A percentile compares a stretch with the other conserved stretches of the same genome.
These are phyloP conservation scores for Penicillium verhagenii DNA, from an alignment of 495 filamentous ascomycete species.

Conservation along the genomic window DNA sequence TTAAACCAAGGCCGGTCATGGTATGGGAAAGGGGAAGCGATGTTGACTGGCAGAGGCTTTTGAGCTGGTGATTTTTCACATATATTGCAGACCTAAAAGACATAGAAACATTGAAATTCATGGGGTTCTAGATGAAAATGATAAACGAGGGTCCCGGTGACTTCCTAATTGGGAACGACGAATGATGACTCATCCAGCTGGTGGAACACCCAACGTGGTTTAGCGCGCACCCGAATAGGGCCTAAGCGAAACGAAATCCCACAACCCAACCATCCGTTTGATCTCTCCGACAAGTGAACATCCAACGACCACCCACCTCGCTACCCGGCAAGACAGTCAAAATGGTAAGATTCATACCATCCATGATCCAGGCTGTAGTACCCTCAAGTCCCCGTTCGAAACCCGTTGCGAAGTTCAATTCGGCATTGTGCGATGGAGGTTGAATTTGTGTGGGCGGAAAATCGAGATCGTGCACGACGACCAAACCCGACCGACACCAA, in stretches of 20 bases:
- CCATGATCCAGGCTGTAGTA: slow-evolving; percentile 20
- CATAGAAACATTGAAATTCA: not conserved
- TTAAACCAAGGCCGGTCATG: slow-evolving; percentile 68
- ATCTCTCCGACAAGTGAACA: slow-evolving; percentile 49
- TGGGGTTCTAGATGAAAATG: not conserved
- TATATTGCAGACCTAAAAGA: not conserved
- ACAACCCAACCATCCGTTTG: slow-evolving; percentile 45
- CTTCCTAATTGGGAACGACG: slow-evolving; percentile 14
- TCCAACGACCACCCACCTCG: slow-evolving; percentile 48
- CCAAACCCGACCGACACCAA: not conserved
- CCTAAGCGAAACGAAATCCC: slow-evolving; percentile 52
- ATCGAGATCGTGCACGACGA: slow-evolving; percentile 19
- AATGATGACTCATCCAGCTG: slow-evolving; percentile 4
- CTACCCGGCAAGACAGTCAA: slow-evolving; percentile 55
- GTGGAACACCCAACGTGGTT: slow-evolving; percentile 22
- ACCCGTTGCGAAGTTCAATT: slow-evolving; percentile 10
- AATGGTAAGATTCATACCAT: slow-evolving; percentile 51
- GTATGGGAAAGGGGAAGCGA: slow-evolving; percentile 76
- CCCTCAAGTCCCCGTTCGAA: slow-evolving; percentile 29
- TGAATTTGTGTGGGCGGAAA: slow-evolving; percentile 24
- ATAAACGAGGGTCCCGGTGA: not conserved
- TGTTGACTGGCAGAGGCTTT: slow-evolving; percentile 58
- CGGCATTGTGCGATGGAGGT: slow-evolving; percentile 15
- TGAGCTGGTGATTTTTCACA: slow-evolving; percentile 18
- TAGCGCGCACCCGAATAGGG: slow-evolving; percentile 43